Conservation (phyloP, 257 asterid species). For the Ocimum tenuiflorum region DNA sequence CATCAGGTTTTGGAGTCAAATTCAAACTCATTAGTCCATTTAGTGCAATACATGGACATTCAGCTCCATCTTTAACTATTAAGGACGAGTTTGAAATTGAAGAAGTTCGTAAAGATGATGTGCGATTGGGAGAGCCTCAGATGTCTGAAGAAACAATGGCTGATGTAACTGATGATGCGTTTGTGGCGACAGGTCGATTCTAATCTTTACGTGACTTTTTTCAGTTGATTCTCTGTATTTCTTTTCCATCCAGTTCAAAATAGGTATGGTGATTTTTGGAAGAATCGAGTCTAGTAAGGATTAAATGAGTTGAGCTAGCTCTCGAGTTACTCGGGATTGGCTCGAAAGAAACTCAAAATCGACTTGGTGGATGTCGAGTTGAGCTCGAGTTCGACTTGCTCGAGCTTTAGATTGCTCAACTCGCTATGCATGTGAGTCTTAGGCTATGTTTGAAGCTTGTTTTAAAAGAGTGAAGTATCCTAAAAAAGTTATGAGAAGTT, state of each 20-base stretch:
- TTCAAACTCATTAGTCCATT: conserved; percentile 30
- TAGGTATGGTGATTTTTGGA: conserved; percentile 4
- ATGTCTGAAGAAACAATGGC: conserved; percentile 25
- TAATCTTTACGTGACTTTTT: neutral
- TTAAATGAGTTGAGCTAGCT: no score
- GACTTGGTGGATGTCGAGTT: no score
- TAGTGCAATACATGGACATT: conserved; percentile 24
- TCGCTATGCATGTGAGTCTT: no score
- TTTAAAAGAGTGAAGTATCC: no score
- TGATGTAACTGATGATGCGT: conserved; percentile 30
- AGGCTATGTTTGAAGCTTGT: no score
- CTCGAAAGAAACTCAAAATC: no score
- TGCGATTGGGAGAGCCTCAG: conserved; percentile 20
- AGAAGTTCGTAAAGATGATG: conserved; percentile 30
- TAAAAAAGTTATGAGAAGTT: no score
- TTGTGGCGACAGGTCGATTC: conserved; percentile 40
- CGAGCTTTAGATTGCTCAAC: no score
- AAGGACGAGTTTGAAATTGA: conserved; percentile 24
- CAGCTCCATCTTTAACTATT: conserved; percentile 23
- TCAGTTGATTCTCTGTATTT: neutral
- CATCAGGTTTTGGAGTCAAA: conserved; percentile 41
- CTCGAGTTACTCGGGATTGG: no score
- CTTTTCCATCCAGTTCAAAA: neutral
- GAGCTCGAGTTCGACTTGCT: no score
- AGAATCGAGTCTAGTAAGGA: no score